phyloP scores from a whole-genome alignment of 164 flowering plant genomes.

The Macadamia tetraphylla region DNA sequence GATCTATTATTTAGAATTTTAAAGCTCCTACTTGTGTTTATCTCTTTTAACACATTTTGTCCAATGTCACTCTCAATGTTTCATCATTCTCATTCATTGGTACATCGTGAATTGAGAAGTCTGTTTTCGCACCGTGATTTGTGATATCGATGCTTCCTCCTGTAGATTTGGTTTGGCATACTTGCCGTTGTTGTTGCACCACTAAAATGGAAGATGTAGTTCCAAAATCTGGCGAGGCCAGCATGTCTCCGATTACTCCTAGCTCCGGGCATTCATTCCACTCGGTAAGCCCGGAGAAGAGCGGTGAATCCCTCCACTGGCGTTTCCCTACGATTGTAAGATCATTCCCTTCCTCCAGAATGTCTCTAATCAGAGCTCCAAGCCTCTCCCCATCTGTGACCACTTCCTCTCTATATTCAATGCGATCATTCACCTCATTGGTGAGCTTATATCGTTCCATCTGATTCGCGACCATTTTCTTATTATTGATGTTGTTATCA shows the following conservation, averaged over 20 bases:
- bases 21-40: too few relatives aligned
- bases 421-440: conserved; percentile 15
- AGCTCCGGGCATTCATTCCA: conserved; percentile 48
- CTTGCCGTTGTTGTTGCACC: conserved; percentile 29
- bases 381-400: conserved; percentile 33
- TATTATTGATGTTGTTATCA: conserved; percentile 21
- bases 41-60: too few relatives aligned
- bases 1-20: too few relatives aligned
- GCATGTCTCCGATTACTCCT: conserved; percentile 35
- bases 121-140: too few relatives aligned
- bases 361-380: not conserved
- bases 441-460: conserved; percentile 1
- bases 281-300: conserved; percentile 20
- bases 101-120: too few relatives aligned
- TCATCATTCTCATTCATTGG: too few relatives aligned
- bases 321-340: conserved; percentile 44
- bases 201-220: conserved; percentile 30
- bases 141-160: too few relatives aligned
- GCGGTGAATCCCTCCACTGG: conserved; percentile 18
- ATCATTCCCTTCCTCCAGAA: conserved; percentile 20
- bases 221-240: conserved; percentile 26
- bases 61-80: too few relatives aligned
- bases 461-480: conserved; percentile 14
- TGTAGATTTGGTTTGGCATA: too few relatives aligned
- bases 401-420: conserved; percentile 29